These are phyloP conservation scores for Tuber magnatum DNA, from an alignment of 495 filamentous ascomycete genomes.

Conservation along the genomic window DNA sequence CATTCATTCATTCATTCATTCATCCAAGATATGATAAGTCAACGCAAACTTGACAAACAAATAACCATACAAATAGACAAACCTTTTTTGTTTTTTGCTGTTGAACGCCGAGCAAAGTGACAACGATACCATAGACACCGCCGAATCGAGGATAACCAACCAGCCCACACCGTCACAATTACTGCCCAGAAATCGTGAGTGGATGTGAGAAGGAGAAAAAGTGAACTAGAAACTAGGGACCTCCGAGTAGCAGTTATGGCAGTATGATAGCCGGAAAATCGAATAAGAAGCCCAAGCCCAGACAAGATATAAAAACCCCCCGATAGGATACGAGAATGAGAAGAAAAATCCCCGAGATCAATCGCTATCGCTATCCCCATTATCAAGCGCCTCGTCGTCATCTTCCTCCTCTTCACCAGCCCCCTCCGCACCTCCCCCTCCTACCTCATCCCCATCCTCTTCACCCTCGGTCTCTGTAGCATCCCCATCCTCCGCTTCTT, in stretches of 20 bases:
- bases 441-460: not conserved
- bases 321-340: not conserved
- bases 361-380: not conserved
- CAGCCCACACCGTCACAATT: not conserved
- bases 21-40: not conserved
- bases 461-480: slow-evolving; percentile 1
- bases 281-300: not conserved
- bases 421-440: not conserved
- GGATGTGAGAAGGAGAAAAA: not conserved
- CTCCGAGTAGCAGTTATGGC: not conserved
- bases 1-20: not conserved
- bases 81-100: not conserved
- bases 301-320: not conserved
- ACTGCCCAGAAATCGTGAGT: not conserved
- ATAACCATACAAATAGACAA: not conserved
- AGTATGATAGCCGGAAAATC: not conserved
- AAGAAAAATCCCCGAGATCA: not conserved
- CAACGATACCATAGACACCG: not conserved
- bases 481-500: slow-evolving; percentile 7
- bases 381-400: slow-evolving; percentile 8
- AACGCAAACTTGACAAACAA: not conserved
- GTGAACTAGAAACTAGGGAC: not conserved
- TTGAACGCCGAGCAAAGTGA: slow-evolving; percentile 3
- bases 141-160: not conserved
- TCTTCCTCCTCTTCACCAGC: not conserved